Evolutionary conservation across 2,329 filamentous ascomycete species (phyloP).

Genomic region (Trichoderma aggressivum): DNA sequence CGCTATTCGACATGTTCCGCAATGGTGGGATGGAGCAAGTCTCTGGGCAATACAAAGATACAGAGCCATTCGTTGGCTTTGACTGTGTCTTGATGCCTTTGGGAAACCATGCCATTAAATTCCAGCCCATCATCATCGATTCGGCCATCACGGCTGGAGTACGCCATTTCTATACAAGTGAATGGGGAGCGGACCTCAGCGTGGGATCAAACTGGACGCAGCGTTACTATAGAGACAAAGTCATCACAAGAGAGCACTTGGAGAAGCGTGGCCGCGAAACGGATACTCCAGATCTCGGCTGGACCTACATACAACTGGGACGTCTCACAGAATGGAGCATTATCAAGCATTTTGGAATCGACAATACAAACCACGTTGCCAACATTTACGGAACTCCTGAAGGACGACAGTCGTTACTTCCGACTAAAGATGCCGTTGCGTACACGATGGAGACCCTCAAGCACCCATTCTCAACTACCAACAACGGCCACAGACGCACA

Average conservation of each 20-base stretch:
- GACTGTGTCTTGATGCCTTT: slow-evolving; percentile 9
- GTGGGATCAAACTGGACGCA: slow-evolving; percentile 12
- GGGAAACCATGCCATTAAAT: slow-evolving; percentile 7
- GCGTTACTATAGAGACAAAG: slow-evolving; percentile 4
- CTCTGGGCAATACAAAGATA: neutral
- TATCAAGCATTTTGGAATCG: slow-evolving; percentile 4
- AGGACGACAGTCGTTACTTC: neutral
- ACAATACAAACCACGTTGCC: neutral
- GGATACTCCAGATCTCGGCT: slow-evolving; percentile 1
- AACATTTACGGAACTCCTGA: neutral
- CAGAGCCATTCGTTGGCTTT: neutral
- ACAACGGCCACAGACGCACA: neutral
- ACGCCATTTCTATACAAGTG: slow-evolving; percentile 6
- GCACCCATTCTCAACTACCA: neutral
- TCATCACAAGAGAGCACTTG: neutral
- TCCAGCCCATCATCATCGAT: slow-evolving; percentile 4
- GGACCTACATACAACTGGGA: slow-evolving; percentile 5
- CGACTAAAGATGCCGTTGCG: neutral
- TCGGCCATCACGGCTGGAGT: neutral
- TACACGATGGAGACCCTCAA: neutral
- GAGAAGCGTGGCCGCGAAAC: neutral
- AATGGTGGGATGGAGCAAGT: neutral
- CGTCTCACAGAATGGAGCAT: slow-evolving; percentile 3
- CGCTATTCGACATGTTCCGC: neutral
- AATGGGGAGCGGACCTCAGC: slow-evolving; percentile 1